These are phyloP conservation scores for Cucumis cinereus DNA, from an alignment of 306 rosid species.

Conservation along the genomic window DNA sequence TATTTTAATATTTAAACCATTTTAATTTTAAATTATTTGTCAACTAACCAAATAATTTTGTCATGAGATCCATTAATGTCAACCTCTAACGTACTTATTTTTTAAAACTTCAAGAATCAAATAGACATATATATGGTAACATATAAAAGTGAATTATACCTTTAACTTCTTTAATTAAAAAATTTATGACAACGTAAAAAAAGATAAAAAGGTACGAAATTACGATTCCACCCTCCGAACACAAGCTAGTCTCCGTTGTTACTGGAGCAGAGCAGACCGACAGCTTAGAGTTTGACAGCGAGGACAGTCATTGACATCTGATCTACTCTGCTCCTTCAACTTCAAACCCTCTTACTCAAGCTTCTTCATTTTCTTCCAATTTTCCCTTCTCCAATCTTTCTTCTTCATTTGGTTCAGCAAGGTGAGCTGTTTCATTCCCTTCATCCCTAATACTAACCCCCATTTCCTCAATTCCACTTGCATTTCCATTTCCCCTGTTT, in stretches of 20 bases:
- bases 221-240: not conserved
- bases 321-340: constrained; percentile 14
- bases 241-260: not conserved
- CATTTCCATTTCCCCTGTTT: not conserved
- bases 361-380: not conserved
- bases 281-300: not conserved
- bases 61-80: too few relatives aligned
- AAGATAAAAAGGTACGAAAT: not conserved
- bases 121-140: too few relatives aligned
- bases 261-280: constrained; percentile 4
- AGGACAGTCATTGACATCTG: constrained; percentile 14
- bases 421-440: constrained; percentile 13
- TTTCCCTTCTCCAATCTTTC: not conserved
- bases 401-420: constrained; percentile 2
- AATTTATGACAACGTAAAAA: not conserved
- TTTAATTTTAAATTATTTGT: too few relatives aligned
- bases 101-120: too few relatives aligned
- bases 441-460: not conserved
- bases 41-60: too few relatives aligned
- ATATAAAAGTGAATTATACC: too few relatives aligned
- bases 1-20: too few relatives aligned
- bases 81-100: too few relatives aligned
- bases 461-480: not conserved
- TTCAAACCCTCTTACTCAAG: not conserved
- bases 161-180: too few relatives aligned